Evolutionary conservation across 2,329 filamentous ascomycete genomes (phyloP).

Genomic region (Zalaria obscura): DNA sequence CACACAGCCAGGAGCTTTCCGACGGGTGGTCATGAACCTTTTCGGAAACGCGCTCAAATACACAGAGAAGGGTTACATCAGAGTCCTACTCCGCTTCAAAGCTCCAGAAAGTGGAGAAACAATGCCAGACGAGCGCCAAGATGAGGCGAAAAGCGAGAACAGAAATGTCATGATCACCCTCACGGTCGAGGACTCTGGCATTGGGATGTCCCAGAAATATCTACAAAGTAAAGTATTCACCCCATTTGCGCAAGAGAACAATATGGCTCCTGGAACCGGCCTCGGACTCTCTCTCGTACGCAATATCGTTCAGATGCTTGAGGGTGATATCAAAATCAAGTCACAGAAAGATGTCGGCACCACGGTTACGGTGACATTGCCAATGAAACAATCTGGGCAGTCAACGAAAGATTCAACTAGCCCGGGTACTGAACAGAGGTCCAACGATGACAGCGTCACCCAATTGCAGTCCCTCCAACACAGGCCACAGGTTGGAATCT

Average conservation of each 20-base stretch:
- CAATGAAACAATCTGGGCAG: slow-evolving; percentile 1
- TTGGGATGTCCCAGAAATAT: slow-evolving; percentile 8
- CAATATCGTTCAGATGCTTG: slow-evolving; percentile 6
- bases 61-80: slow-evolving; percentile 22
- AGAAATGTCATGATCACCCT: slow-evolving; percentile 1
- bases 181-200: slow-evolving; percentile 8
- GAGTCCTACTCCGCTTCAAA: slow-evolving; percentile 11
- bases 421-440: not conserved
- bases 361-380: slow-evolving; percentile 3
- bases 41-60: slow-evolving; percentile 33
- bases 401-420: not conserved
- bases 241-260: slow-evolving; percentile 9
- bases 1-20: slow-evolving; percentile 26
- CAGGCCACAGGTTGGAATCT: slow-evolving; percentile 10
- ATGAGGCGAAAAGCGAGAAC: slow-evolving; percentile 8
- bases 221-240: slow-evolving; percentile 8
- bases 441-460: not conserved
- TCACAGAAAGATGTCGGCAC: slow-evolving; percentile 7
- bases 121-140: not conserved
- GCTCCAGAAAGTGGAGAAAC: not conserved
- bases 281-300: slow-evolving; percentile 9
- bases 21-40: slow-evolving; percentile 29
- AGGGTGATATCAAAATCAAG: slow-evolving; percentile 6
- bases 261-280: slow-evolving; percentile 6
- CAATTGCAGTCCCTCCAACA: not conserved